Evolutionary conservation across 306 rosid species (phyloP), one percentile per base, ranked within the genome.

Genomic region (Pterocarpus macrocarpus): DNA sequence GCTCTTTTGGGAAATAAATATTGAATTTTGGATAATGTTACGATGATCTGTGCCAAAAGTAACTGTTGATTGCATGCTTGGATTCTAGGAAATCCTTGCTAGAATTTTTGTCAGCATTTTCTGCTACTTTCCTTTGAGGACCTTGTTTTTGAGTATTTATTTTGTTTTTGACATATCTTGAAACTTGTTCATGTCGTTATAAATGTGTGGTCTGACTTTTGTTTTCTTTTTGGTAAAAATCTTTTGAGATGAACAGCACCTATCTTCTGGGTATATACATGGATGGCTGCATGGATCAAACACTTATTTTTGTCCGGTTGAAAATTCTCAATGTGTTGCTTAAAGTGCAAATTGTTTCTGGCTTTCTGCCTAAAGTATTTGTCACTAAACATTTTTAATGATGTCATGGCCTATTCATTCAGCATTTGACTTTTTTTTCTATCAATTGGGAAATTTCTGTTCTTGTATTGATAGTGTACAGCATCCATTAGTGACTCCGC

Each of bases 401-500:
- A 36, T 78, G 16, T 49, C 57, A 34, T 44, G 33, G 17, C 14
- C 15, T 12, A 55, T 35, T 50, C 47, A 22, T 22, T 22, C 28
- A 41, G 38, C 57, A 16, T 64, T 72, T 81, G 33, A 41, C 16
- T 86, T 22, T 32, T 69, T 39, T 53, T 44, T 69, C 69, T 47
- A 62, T 56, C 73, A 50, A 61, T 52, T 82, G 79, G 43, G 9
- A 69, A 64, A 34, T 43, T 63, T 63, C n/a, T 64, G 12, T 53
- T 82, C 74, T 44, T 50, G 39, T 78, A 82, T 83, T 78, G 79
- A 70, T 82, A 95, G 99, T 86, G 92, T 89, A 88, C 86, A 16
- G 94, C 99, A 70, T 93, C 99, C 3, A 81, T 93, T 16, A 95
- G 90, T 55, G 95, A 87, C 34, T 89, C 94, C 34, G 56, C 95